Evolutionary conservation across 345 rosid species (phyloP), one percentile per base, ranked within the genome.

Genomic region (Murraya koenigii): DNA sequence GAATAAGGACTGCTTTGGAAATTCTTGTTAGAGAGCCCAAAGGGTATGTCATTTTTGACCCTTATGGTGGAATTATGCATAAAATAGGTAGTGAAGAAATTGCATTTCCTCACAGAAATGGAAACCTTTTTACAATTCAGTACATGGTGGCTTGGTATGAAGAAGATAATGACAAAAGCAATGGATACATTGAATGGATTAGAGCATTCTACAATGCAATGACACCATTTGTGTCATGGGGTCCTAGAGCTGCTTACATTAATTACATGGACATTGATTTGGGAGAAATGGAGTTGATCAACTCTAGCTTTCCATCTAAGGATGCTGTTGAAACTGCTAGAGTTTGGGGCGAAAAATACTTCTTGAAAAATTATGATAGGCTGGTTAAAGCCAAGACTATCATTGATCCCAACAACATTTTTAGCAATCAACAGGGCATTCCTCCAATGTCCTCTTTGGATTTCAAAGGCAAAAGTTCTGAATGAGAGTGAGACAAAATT

Each of bases 231-330:
- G 91, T 89, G 38, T 85, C 89, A 19, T n/a, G 72, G 30, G 77
- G 79, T 25, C 93, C 95, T 1, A 85, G 95, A 77, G 88, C 77
- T 3, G 91, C 91, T 30, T 91, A 86, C 73, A 64, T 89, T 10
- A 91, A 91, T 47, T 91, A 91, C 78, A 76, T 85, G 70, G 94
- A 89, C 79, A 70, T 88, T 61, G 94, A 89, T 56, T 73, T 88
- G 54, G 94, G 93, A 1, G 79, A 79, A 66, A 74, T 71, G 76
- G 72, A 75, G 69, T 60, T 67, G 32, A 67, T 75, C 20, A 28
- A 63, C 26, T 22, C 66, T 6, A 30, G 66, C 6, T 76, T 30
- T 10, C 65, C 55, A 30, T 61, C 52, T 3, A 52, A 63, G 38
- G 87, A 80, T 75, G 70, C 74, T 10, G 86, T 81, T 71, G 82